Evolutionary conservation across 23 red algal genomes (phyloP).

Genomic region (Pyropia haitanensis): DNA sequence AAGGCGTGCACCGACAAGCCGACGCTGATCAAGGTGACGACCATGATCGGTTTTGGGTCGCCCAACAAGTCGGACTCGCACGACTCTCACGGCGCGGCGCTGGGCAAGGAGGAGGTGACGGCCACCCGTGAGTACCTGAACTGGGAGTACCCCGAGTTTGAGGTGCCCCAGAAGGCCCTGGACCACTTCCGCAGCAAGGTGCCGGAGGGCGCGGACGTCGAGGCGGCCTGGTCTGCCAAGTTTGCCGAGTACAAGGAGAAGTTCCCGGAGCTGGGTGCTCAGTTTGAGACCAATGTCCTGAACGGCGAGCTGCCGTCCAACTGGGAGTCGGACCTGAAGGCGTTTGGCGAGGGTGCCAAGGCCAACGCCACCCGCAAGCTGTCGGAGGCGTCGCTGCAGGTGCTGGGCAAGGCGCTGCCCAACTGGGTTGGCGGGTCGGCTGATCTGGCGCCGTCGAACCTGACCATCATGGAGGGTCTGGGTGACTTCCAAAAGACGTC

Average conservation of each 20-base stretch:
- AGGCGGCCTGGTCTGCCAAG: conserved; percentile 38
- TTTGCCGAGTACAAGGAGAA: conserved; percentile 46
- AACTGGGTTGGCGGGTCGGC: conserved; percentile 77
- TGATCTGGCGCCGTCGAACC: conserved; percentile 78
- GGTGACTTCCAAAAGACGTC: conserved; percentile 25
- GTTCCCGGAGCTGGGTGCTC: conserved; percentile 44
- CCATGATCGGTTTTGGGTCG: conserved; percentile 80
- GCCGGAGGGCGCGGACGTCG: conserved; percentile 14
- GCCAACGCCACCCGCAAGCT: conserved; percentile 70
- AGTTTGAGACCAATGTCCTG: conserved; percentile 46
- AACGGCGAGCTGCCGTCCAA: conserved; percentile 14
- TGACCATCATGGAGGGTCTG: conserved; percentile 65
- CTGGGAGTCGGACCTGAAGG: conserved; percentile 38
- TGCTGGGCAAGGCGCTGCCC: conserved; percentile 59
- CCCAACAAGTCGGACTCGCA: conserved; percentile 71
- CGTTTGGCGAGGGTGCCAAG: conserved; percentile 14
- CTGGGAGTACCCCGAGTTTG: conserved; percentile 72
- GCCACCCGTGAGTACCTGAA: conserved; percentile 50
- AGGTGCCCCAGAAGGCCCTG: conserved; percentile 53
- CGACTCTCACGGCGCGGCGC: conserved; percentile 65
- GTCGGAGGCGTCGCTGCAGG: conserved; percentile 64
- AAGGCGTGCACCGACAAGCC: conserved; percentile 56
- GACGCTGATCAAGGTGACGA: conserved; percentile 71
- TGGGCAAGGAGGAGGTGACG: conserved; percentile 63
- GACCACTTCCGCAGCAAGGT: conserved; percentile 50